phyloP scores from a whole-genome alignment of 306 rosid genomes.

The Sicyos edulis region DNA sequence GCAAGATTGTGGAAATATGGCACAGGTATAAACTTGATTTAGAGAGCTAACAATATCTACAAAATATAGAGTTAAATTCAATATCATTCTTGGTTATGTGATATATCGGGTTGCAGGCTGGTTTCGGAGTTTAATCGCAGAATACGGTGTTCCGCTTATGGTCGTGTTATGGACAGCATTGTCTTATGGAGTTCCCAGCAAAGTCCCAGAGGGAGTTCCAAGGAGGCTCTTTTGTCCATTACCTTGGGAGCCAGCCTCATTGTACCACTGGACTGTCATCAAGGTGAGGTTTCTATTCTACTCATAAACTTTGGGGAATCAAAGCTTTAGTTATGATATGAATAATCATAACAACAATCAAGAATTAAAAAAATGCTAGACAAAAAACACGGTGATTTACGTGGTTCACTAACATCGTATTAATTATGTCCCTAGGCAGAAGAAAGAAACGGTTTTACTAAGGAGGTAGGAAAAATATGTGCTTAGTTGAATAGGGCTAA shows the following conservation, averaged over 20 bases:
- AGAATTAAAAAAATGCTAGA: too few species aligned
- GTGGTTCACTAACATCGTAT: too few species aligned
- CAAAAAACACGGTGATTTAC: too few species aligned
- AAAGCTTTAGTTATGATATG: too few species aligned
- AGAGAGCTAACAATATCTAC: not conserved
- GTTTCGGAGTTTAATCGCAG: constrained; percentile 62
- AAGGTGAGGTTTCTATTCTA: constrained; percentile 33
- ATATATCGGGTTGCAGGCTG: constrained; percentile 33
- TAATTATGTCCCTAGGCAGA: too few species aligned
- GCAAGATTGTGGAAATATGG: constrained; percentile 82
- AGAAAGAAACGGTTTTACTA: too few species aligned
- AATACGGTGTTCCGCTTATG: constrained; percentile 83
- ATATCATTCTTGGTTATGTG: not conserved
- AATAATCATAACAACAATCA: too few species aligned
- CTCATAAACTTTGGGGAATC: too few species aligned
- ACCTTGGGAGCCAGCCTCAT: constrained; percentile 65
- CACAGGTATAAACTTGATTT: constrained; percentile 32
- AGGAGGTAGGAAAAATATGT: too few species aligned
- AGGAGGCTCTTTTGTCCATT: constrained; percentile 65
- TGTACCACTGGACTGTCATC: constrained; percentile 75
- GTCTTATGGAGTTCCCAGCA: constrained; percentile 47
- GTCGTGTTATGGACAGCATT: constrained; percentile 69
- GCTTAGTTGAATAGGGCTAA: too few species aligned
- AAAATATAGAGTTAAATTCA: not conserved
- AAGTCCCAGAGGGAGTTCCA: constrained; percentile 70